Conservation (phyloP, 2,329 filamentous ascomycete genomes). For the Metarhizium robertsii region DNA sequence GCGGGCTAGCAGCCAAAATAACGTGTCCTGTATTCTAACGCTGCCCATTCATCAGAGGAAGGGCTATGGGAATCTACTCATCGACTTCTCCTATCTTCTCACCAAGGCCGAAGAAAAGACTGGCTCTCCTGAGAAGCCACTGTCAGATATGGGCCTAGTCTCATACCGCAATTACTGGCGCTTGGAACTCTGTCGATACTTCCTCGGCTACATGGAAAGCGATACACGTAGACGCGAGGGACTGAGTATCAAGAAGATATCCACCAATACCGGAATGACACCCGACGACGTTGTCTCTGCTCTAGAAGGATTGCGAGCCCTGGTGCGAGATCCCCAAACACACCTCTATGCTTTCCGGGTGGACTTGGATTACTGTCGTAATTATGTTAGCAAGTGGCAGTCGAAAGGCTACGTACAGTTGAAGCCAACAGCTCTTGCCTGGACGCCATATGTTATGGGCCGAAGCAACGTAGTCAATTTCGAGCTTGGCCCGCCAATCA, state of each 20-base stretch:
- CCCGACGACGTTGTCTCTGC: slow-evolving; percentile 93
- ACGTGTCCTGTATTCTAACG: slow-evolving; percentile 94
- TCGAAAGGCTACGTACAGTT: slow-evolving; percentile 80
- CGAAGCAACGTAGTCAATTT: slow-evolving; percentile 73
- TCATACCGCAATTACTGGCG: slow-evolving; percentile 98
- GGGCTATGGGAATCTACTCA: slow-evolving; percentile 91
- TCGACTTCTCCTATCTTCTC: slow-evolving; percentile 96
- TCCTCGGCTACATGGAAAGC: slow-evolving; percentile 42
- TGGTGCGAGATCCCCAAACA: slow-evolving; percentile 83
- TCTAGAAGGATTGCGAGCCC: slow-evolving; percentile 77
- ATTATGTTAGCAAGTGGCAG: slow-evolving; percentile 85
- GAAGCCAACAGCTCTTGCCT: slow-evolving; percentile 70
- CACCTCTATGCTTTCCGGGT: slow-evolving; percentile 83
- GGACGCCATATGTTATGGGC: slow-evolving; percentile 97
- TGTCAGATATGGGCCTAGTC: slow-evolving; percentile 95
- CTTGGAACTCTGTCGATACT: slow-evolving; percentile 74
- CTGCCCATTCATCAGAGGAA: slow-evolving; percentile 94
- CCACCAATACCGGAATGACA: slow-evolving; percentile 88
- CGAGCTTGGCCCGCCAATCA: slow-evolving; percentile 70
- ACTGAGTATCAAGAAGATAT: slow-evolving; percentile 59
- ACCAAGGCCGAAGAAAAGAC: slow-evolving; percentile 90
- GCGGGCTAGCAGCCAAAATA: slow-evolving; percentile 86
- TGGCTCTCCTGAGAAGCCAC: slow-evolving; percentile 90
- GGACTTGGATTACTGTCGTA: slow-evolving; percentile 74
- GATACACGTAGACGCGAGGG: slow-evolving; percentile 31